phyloP scores from a whole-genome alignment of 139 green algal species.

The Chlamydomonas incerta region DNA sequence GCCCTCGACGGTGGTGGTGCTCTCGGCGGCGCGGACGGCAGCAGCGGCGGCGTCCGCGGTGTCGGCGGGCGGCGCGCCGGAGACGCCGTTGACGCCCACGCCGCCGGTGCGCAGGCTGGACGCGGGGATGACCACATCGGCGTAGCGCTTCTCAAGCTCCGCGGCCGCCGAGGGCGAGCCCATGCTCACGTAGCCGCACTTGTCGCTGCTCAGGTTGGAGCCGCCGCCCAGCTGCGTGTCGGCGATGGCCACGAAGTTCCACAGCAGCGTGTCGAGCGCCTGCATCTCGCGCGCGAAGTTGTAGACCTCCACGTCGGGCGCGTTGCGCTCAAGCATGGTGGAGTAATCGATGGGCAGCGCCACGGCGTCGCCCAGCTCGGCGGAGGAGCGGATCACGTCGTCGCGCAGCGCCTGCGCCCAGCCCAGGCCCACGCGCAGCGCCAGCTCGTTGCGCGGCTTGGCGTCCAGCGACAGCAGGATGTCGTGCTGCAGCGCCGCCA shows the following conservation, averaged over 20 bases:
- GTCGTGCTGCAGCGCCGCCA: constrained; percentile 53
- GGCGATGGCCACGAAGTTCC: background rate
- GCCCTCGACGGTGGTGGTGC: no score
- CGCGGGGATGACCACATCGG: background rate
- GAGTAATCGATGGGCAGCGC: constrained; percentile 24
- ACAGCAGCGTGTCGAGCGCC: constrained; percentile 34
- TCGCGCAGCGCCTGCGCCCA: constrained; percentile 35
- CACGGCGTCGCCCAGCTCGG: constrained; percentile 24
- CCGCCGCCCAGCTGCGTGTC: background rate
- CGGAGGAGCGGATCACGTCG: constrained; percentile 33
- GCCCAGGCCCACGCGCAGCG: constrained; percentile 46
- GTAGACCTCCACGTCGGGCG: constrained; percentile 19
- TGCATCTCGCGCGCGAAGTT: constrained; percentile 23
- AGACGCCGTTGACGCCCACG: no score
- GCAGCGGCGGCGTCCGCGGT: no score
- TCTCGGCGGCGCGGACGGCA: no score
- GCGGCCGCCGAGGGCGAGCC: background rate
- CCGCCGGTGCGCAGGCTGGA: no score
- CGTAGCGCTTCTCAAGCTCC: background rate
- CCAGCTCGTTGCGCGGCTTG: constrained; percentile 41
- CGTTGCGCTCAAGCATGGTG: constrained; percentile 24
- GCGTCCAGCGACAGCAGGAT: constrained; percentile 51
- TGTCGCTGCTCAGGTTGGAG: background rate
- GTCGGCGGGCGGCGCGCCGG: no score
- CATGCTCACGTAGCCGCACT: constrained; percentile 31